These are phyloP conservation scores for Trichoderma atroviride DNA, from an alignment of 2,329 filamentous ascomycete species.

Conservation along the genomic window DNA sequence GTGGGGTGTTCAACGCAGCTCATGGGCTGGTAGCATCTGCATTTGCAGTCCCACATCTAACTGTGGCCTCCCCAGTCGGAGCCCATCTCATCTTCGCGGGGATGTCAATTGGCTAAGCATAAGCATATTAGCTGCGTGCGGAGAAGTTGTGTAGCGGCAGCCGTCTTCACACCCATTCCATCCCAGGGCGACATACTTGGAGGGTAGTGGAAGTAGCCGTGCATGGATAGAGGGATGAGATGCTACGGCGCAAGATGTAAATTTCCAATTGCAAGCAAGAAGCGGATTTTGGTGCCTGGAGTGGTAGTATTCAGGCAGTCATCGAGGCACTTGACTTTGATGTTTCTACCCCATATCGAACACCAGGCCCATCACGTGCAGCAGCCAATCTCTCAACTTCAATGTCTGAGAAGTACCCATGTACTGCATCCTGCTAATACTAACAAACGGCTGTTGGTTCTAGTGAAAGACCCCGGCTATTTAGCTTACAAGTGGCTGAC, in stretches of 20 bases:
- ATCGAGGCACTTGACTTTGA: not conserved
- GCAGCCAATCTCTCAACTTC: not conserved
- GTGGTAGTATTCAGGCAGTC: no score
- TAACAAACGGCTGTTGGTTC: not conserved
- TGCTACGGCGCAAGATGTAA: not conserved
- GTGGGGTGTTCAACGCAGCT: constrained; percentile 8
- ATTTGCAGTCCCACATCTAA: not conserved
- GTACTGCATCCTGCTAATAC: not conserved
- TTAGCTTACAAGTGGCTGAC: not conserved
- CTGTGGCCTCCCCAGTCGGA: constrained; percentile 12
- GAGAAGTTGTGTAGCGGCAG: constrained; percentile 2
- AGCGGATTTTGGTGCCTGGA: not conserved
- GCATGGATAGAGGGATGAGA: not conserved
- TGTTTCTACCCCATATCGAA: not conserved
- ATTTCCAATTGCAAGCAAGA: not conserved
- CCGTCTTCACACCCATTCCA: not conserved
- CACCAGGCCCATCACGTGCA: not conserved
- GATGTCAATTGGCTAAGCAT: constrained; percentile 10
- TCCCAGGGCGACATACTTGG: not conserved
- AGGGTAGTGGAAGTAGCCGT: not conserved
- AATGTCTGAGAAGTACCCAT: not conserved
- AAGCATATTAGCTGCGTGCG: constrained; percentile 12
- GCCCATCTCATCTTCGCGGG: constrained; percentile 15
- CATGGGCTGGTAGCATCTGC: not conserved
- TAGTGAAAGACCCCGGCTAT: not conserved